Percentiles rank a stretch among this genome's conserved stretches.
phyloP scores from a whole-genome alignment of 257 asterid genomes.

The Penstemon barbatus region DNA sequence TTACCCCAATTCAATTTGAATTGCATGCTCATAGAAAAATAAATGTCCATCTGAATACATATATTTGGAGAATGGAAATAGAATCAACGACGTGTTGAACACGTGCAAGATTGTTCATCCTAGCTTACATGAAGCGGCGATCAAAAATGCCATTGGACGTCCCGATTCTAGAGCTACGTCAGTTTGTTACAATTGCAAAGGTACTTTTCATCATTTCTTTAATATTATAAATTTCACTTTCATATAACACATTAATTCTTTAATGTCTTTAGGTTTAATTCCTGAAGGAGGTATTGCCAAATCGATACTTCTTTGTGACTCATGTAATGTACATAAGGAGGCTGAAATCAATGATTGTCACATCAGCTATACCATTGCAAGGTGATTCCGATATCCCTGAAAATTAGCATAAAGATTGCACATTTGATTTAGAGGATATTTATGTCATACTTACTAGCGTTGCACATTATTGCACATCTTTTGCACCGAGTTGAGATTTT shows the following conservation, averaged over 20 bases:
- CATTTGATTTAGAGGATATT: conserved; percentile 1
- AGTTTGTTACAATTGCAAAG: no score
- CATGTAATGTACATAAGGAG: conserved; percentile 45
- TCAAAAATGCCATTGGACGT: no score
- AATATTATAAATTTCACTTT: conserved; percentile 13
- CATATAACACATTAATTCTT: not conserved
- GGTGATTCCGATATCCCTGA: conserved; percentile 41
- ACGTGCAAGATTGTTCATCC: no score
- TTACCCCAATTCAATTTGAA: no score
- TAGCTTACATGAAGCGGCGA: no score
- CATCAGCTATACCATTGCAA: conserved; percentile 34
- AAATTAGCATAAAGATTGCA: conserved; percentile 1
- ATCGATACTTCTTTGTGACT: conserved; percentile 55
- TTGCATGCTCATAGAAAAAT: no score
- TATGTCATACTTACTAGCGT: not conserved
- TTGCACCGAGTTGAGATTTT: no score
- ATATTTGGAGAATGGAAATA: no score
- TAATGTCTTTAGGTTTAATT: conserved; percentile 41
- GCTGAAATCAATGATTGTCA: conserved; percentile 36
- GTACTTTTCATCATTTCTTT: no score
- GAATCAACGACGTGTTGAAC: no score
- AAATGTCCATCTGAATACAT: no score
- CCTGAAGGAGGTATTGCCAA: conserved; percentile 48
- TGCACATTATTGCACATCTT: not conserved
- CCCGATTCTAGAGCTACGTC: no score